Evolutionary conservation across 176 grass and related monocot species (phyloP), one percentile per base, ranked within the genome.

Genomic region (Oryza longistaminata): DNA sequence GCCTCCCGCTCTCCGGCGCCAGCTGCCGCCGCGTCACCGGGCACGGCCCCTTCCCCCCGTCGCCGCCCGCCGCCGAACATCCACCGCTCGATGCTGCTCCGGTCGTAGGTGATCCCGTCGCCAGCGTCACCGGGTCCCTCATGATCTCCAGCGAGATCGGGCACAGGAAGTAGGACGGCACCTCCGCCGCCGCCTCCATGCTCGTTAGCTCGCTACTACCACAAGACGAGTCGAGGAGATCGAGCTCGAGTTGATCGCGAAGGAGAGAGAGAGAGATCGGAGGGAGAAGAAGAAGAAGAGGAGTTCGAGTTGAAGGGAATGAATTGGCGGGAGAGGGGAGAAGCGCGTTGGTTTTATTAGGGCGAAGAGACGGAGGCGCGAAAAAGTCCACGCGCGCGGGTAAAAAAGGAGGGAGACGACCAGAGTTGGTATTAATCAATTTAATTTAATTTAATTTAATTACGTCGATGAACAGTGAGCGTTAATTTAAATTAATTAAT

Each of bases 31-130:
- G 89, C 49, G 93, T 99, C n/a, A 89, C 84, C 7, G 91, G 96
- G 83, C 93, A 96, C 37, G 76, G 88, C 70, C 44, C 16, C 45
- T 85, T 86, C 33, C 46, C 49, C 16, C 49, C 53, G 1, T 17
- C 17, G 6, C 17, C 17, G 53, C 5, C 52, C 86, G 50, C 72
- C 86, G 50, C 82, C 4, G 86, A 91, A 96, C 53, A 96, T 64
- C 96, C 96, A 99, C 16, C 90, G 74, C 85, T 94, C 90, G 82
- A 99, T 96, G 76, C 79, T 92, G 83, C 16, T 14, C 58, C 93
- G 93, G 45, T 99, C 96, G 79, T 99, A 99, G 77, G 96, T 92
- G 66, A 99, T 96, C 84, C 93, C 22, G 93, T 96, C 64, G 88
- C 58, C 7, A 99, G 90, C 24, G 86, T 91, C 3, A 96, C 96